A percentile compares a stretch with the other conserved stretches of the same genome.
These are phyloP conservation scores for Discostella pseudostelligera DNA, from an alignment of 108 stramenopile genomes.

Conservation along the genomic window DNA sequence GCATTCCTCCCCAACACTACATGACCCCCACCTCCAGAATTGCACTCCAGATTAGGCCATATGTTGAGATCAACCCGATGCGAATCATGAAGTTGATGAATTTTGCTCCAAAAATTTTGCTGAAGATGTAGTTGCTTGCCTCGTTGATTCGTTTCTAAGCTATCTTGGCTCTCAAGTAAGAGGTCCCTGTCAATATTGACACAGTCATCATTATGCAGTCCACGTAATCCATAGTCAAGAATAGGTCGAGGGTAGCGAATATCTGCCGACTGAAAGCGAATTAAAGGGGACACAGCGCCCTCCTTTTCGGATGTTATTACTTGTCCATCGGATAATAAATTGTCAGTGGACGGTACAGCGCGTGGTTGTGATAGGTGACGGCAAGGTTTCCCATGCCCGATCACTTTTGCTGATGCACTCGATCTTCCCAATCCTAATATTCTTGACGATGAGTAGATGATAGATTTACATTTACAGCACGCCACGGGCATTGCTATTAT, in stretches of 20 bases:
- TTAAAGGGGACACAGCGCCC: slow-evolving; percentile 1
- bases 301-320: neutral
- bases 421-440: no score
- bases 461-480: no score
- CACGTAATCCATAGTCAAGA: neutral
- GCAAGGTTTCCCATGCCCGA: no score
- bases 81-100: neutral
- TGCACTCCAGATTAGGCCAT: slow-evolving; percentile 29
- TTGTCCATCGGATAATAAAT: no score
- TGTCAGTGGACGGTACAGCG: no score
- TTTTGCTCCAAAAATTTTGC: neutral
- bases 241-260: slow-evolving; percentile 8
- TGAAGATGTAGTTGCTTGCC: neutral
- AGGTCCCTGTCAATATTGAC: neutral
- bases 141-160: neutral
- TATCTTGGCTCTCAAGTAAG: neutral
- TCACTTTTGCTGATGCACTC: no score
- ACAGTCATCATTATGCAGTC: no score
- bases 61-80: slow-evolving; percentile 21
- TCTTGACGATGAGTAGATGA: no score
- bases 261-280: slow-evolving; percentile 25
- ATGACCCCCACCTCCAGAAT: slow-evolving; percentile 52
- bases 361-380: no score
- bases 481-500: no score
- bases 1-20: slow-evolving; percentile 58